phyloP scores from a whole-genome alignment of 345 rosid species.

The Psidium guajava region DNA sequence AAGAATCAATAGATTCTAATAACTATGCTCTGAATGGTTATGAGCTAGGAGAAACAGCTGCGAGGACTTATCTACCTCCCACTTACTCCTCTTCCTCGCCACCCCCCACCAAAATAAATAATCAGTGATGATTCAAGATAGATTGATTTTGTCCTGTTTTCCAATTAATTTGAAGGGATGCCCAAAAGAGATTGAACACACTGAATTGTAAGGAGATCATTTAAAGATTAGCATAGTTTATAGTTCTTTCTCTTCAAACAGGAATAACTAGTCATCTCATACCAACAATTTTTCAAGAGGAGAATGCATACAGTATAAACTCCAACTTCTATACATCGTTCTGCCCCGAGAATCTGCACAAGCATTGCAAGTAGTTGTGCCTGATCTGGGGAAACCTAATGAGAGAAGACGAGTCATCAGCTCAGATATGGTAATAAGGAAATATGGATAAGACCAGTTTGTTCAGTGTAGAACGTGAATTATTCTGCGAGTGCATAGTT shows the following conservation, averaged over 20 bases:
- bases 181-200: neutral
- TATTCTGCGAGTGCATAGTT: neutral
- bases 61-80: neutral
- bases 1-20: neutral
- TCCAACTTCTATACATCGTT: slow-evolving; percentile 82
- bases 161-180: neutral
- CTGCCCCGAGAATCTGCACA: slow-evolving; percentile 70
- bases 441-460: neutral
- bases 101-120: neutral
- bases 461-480: neutral
- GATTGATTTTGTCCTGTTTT: neutral
- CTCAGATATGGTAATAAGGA: neutral
- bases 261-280: neutral
- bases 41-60: neutral
- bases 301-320: slow-evolving; percentile 60
- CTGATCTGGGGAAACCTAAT: slow-evolving; percentile 88
- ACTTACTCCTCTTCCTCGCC: neutral
- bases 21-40: neutral
- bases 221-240: neutral
- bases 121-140: neutral
- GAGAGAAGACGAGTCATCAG: neutral
- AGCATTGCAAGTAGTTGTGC: slow-evolving; percentile 90
- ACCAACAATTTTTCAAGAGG: neutral
- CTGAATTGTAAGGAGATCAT: neutral
- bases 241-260: neutral